Evolutionary conservation across 805 yeast species (phyloP), one percentile per base, ranked within the genome.

Genomic region (Metschnikowia reukaufii): DNA sequence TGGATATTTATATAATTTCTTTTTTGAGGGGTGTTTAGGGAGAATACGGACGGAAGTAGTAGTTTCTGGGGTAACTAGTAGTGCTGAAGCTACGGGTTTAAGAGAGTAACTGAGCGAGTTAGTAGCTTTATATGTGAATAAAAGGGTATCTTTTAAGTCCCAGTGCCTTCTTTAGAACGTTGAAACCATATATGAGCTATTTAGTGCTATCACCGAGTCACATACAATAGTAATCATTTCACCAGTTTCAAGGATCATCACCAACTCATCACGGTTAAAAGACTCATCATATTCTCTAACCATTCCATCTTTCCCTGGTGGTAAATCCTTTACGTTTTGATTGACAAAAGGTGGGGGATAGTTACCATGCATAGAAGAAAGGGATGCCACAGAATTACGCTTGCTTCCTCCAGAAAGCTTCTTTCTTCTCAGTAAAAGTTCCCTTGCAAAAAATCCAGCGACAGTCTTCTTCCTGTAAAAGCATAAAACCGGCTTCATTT

Each of bases 381-480:
- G 44, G 3, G 70, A 63, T 6, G 54, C 9, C 6, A 54, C 31
- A 0, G 73, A 67, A 0, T 50, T 62, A 18, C 58, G 62, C 48
- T 73, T 68, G 5, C 58, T 66, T 50, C 74, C 61, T 60, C 79
- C 66, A 16, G 49, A 40, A 19, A 13, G 42, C 21, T 54, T 56
- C 42, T 58, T 59, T 30, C 59, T 59, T 41, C 49, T 50, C 48
- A 44, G 54, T 18, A 67, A 45, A 20, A 67, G 63, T 47, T 63
- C 67, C 48, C 73, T 58, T 1, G 68, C 67, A 18, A 71, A 58
- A 40, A 72, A 70, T 0, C 78, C 77, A 3, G 81, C 78, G 1
- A 66, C 68, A 0, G 86, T 80, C 48, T 70, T 76, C 46, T 70
- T 75, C 49, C 90, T 72, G 65, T 83, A 84, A 56, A 82, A 84